phyloP scores from a whole-genome alignment of 768 basidiomycete genomes.

The Tricholoma sp. region DNA sequence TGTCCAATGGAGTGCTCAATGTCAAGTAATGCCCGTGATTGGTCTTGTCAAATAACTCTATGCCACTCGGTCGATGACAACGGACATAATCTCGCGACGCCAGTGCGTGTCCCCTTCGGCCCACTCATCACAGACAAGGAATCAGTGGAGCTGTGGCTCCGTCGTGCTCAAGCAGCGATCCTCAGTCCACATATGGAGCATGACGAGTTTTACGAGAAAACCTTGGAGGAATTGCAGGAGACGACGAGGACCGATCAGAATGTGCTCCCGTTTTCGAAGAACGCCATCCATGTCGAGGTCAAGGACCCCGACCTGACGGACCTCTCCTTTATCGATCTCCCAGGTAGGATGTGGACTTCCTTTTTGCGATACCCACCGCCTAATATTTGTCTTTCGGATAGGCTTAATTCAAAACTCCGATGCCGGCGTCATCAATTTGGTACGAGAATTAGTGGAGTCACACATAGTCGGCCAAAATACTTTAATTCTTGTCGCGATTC shows the following conservation, averaged over 20 bases:
- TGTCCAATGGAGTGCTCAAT: slow-evolving; percentile 53
- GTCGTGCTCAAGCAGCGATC: too few species aligned
- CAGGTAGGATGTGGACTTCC: slow-evolving; percentile 20
- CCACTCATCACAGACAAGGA: too few species aligned
- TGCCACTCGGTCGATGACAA: slow-evolving; percentile 16
- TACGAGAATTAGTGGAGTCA: too few species aligned
- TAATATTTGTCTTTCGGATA: slow-evolving; percentile 9
- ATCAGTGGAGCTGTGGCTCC: slow-evolving; percentile 47
- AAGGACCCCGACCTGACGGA: too few species aligned
- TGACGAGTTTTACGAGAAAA: slow-evolving; percentile 21
- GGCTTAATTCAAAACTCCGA: slow-evolving; percentile 49
- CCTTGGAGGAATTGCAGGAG: slow-evolving; percentile 19
- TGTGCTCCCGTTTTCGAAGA: slow-evolving; percentile 30
- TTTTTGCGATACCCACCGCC: neutral
- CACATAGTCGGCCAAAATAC: slow-evolving; percentile 33
- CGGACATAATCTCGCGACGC: slow-evolving; percentile 19
- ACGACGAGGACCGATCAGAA: neutral
- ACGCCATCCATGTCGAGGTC: slow-evolving; percentile 41
- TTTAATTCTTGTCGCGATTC: slow-evolving; percentile 47
- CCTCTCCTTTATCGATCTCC: slow-evolving; percentile 35
- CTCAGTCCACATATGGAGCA: slow-evolving; percentile 36
- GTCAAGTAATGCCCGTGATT: slow-evolving; percentile 31
- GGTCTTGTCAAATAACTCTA: slow-evolving; percentile 43
- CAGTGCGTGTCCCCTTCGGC: slow-evolving; percentile 13
- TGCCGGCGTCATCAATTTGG: slow-evolving; percentile 33